phyloP scores from a whole-genome alignment of 352 stramenopile species.

The Thalassiosira pacifica region DNA sequence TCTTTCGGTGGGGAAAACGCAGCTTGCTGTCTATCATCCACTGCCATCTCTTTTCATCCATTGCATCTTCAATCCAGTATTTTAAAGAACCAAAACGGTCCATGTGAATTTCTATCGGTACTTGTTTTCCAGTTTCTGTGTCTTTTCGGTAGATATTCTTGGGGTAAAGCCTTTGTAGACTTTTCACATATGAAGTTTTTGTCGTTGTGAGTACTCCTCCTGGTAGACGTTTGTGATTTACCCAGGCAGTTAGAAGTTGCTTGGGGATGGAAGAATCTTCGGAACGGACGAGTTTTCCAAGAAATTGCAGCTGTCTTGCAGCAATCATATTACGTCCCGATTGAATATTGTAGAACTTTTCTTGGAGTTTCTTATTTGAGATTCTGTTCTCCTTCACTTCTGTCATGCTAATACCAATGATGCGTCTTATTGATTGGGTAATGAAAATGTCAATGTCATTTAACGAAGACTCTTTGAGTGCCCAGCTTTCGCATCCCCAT shows the following conservation, averaged over 20 bases:
- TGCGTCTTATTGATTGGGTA: slow-evolving; percentile 12
- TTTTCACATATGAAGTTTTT: not conserved
- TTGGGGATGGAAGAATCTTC: not conserved
- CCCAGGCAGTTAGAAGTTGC: not conserved
- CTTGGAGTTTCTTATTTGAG: slow-evolving; percentile 13
- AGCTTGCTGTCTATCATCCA: not conserved
- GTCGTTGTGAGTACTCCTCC: not conserved
- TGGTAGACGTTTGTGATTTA: not conserved
- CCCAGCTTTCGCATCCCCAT: slow-evolving; percentile 54
- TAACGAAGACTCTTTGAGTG: slow-evolving; percentile 16
- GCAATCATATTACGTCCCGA: slow-evolving; percentile 1
- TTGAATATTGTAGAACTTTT: slow-evolving; percentile 39
- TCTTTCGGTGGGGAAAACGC: not conserved
- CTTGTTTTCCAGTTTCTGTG: not conserved
- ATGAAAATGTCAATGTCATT: slow-evolving; percentile 36
- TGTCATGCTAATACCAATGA: slow-evolving; percentile 35
- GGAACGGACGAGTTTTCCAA: slow-evolving; percentile 16
- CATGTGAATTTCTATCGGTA: not conserved
- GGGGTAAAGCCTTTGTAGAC: not conserved
- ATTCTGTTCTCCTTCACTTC: slow-evolving; percentile 43
- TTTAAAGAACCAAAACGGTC: not conserved
- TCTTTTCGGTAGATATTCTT: not conserved
- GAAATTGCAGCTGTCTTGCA: slow-evolving; percentile 10
- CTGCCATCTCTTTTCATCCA: not conserved
- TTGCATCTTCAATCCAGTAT: slow-evolving; percentile 1